These are phyloP conservation scores for Linum lewisii DNA, from an alignment of 345 rosid species.

Conservation along the genomic window DNA sequence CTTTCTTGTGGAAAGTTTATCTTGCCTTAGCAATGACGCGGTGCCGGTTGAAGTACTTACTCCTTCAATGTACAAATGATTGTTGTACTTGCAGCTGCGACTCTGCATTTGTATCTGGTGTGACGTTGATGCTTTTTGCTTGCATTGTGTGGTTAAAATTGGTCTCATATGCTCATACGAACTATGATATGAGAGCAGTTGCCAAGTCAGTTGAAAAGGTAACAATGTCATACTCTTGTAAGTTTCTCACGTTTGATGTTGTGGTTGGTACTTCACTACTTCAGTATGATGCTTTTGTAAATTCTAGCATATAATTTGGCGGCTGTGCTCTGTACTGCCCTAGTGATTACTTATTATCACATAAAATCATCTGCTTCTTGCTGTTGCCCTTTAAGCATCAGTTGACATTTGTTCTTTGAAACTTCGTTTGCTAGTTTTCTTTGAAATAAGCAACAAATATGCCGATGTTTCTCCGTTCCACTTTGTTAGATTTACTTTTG, in stretches of 20 bases:
- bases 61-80: neutral
- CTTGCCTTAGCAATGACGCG: too few relatives aligned
- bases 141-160: constrained; percentile 95
- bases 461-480: neutral
- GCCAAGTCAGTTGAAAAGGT: constrained; percentile 65
- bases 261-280: neutral
- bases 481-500: neutral
- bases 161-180: constrained; percentile 93
- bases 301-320: neutral
- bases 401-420: neutral
- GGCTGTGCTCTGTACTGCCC: neutral
- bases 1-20: too few relatives aligned
- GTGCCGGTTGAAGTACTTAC: too few relatives aligned
- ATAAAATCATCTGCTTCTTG: neutral
- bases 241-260: neutral
- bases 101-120: constrained; percentile 81
- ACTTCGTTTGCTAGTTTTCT: neutral
- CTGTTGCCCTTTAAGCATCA: neutral
- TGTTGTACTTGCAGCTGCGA: constrained; percentile 53
- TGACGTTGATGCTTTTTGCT: constrained; percentile 81
- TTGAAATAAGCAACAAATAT: too few relatives aligned
- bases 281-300: neutral
- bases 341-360: neutral
- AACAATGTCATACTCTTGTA: constrained; percentile 4
- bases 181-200: constrained; percentile 64